Evolutionary conservation across 768 basidiomycete species (phyloP).

Genomic region (Leccinellum rugosiceps): DNA sequence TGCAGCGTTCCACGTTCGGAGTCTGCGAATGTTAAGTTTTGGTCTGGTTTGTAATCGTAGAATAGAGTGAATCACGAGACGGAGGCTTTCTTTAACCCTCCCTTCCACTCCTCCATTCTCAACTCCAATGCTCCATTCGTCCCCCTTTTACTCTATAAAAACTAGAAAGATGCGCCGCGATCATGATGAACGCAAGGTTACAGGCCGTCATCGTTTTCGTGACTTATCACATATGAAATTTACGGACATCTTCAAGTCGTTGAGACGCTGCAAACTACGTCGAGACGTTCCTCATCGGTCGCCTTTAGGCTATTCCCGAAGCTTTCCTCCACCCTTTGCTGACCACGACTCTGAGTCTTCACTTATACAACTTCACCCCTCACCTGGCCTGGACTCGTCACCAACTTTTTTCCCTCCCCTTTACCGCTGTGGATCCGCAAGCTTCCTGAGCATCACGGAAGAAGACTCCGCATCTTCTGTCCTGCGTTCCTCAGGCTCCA

Average conservation of each 20-base stretch:
- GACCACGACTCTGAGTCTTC: conserved; percentile 1
- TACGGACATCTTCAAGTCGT: conserved; percentile 19
- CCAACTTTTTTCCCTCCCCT: neutral
- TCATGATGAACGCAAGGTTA: conserved; percentile 6
- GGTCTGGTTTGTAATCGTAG: conserved; percentile 17
- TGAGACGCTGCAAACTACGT: conserved; percentile 13
- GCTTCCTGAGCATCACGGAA: conserved; percentile 8
- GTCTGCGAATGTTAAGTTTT: neutral
- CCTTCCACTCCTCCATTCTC: neutral
- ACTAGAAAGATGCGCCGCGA: conserved; percentile 10
- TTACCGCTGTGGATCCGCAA: conserved; percentile 4
- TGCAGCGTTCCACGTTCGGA: neutral
- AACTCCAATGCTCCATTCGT: conserved; percentile 6
- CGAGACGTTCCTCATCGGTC: conserved; percentile 3
- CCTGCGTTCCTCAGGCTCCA: conserved; percentile 8
- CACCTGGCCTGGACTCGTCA: neutral
- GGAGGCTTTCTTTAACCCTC: neutral
- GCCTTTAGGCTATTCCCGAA: conserved; percentile 3
- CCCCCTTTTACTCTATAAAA: conserved; percentile 13
- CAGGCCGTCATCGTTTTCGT: conserved; percentile 9
- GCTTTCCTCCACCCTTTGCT: conserved; percentile 1
- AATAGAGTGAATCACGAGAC: neutral
- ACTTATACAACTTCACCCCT: conserved; percentile 1
- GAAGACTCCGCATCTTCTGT: conserved; percentile 13
- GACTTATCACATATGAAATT: conserved; percentile 21